phyloP scores from a whole-genome alignment of 768 basidiomycete genomes.

The Xerocomellus dryophilus region DNA sequence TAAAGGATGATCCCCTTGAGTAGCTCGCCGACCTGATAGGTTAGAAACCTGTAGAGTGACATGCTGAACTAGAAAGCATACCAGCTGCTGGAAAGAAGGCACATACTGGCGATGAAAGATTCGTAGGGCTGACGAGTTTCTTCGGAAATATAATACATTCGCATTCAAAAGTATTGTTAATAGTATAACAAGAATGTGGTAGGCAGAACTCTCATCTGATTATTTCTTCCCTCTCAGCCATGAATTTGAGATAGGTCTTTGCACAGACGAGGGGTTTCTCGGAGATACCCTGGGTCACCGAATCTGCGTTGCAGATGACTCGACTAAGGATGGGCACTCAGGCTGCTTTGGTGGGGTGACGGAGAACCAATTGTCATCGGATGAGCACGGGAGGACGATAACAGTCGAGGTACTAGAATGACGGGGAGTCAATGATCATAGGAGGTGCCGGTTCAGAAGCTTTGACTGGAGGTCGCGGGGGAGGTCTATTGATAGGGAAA shows the following conservation, averaged over 20 bases:
- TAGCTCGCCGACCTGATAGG: background rate
- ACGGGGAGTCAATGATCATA: constrained; percentile 19
- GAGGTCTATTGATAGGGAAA: constrained; percentile 19
- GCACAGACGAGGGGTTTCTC: background rate
- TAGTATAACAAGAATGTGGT: background rate
- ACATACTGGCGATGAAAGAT: background rate
- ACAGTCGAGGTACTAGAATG: constrained; percentile 7
- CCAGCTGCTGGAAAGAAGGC: background rate
- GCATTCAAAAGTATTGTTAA: background rate
- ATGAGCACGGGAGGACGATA: constrained; percentile 1
- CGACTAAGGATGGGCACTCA: constrained; percentile 26
- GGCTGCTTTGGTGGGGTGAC: constrained; percentile 13
- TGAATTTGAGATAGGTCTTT: constrained; percentile 33
- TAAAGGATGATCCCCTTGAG: background rate
- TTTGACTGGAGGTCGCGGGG: background rate
- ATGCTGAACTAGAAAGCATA: background rate
- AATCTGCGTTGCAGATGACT: constrained; percentile 14
- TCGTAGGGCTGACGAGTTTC: background rate
- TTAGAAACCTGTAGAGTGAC: background rate
- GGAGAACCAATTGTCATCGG: constrained; percentile 14
- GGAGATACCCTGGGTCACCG: background rate
- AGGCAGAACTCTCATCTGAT: background rate
- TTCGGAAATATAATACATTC: background rate
- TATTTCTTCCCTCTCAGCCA: constrained; percentile 28
- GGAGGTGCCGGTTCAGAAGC: constrained; percentile 4